Conservation (phyloP, 768 basidiomycete species). For the Polyporus arcularius region DNA sequence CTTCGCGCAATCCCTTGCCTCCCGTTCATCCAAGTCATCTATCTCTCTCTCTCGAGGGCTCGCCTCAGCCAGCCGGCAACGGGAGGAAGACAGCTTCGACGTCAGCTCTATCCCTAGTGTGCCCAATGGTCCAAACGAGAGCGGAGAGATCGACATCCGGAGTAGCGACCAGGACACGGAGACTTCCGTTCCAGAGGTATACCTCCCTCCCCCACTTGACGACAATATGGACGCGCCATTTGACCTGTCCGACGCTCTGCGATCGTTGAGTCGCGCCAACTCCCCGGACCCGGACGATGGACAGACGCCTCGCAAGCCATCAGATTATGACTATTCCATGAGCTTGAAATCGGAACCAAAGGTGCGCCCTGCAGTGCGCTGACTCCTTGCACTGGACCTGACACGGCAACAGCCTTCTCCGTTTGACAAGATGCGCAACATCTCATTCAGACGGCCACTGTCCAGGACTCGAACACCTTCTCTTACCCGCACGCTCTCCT, state of each 20-base stretch:
- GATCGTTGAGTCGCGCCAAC: conserved; percentile 29
- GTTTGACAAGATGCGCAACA: conserved; percentile 29
- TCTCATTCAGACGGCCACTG: conserved; percentile 30
- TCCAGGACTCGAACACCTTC: conserved; percentile 38
- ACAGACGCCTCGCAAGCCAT: conserved; percentile 27
- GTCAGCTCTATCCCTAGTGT: conserved; percentile 34
- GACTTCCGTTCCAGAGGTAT: conserved; percentile 26
- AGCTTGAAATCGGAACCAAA: conserved; percentile 34
- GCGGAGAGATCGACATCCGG: conserved; percentile 23
- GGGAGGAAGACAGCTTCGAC: conserved; percentile 32
- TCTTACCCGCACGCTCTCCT: conserved; percentile 33
- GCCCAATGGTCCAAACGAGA: conserved; percentile 16
- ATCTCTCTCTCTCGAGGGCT: conserved; percentile 31
- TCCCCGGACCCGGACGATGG: conserved; percentile 20
- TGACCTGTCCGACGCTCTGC: conserved; percentile 31
- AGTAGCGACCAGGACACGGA: conserved; percentile 29
- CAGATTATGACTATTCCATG: conserved; percentile 34
- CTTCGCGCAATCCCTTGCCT: conserved; percentile 55
- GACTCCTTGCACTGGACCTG: background rate
- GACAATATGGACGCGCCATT: conserved; percentile 21
- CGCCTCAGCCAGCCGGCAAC: background rate
- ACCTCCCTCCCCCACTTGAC: conserved; percentile 20
- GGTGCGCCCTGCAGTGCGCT: conserved; percentile 20
- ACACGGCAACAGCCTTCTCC: conserved; percentile 26
- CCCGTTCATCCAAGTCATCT: conserved; percentile 41